Evolutionary conservation across 2,329 filamentous ascomycete species (phyloP), one percentile per base, ranked within the genome.

Genomic region (Gnomoniopsis sp.): DNA sequence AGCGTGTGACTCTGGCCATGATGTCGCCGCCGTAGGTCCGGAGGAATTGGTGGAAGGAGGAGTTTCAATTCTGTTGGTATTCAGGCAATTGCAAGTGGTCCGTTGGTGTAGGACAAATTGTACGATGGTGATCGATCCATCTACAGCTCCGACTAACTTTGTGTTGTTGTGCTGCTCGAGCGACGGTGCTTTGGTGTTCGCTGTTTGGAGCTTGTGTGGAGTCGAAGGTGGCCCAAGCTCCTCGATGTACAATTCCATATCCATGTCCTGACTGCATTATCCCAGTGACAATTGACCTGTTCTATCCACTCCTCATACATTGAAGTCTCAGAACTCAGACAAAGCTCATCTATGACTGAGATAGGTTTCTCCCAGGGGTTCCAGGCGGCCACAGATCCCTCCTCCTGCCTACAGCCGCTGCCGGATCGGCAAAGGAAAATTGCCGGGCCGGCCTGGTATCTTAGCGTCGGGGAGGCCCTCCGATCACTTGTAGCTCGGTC

Each of bases 1-100:
- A 44, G 21, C 52, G 52, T 30, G 52, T 54, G 19, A 54, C 52
- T 26, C 38, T 41, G 26, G 52, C 52, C 52, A 54, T 54, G 30
- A 19, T 48, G 52, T 44, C 43, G 44, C 19, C 23, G 21, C 41
- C 23, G 52, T 14, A 26, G 7, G 41, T 26, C n/a, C 22, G 47
- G 43, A 44, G 34, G 23, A 30, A 12, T 23, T 26, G 21, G 3
- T 21, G 43, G 10, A 54, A 19, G 43, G 30, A 54, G 14, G 30
- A 21, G 26, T 8, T 15, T n/a, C 44, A 19, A 15, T 23, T 47
- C 44, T n/a, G 8, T 44, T 41, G 36, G 17, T 11, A 6, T n/a
- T 3, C 6, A 44, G 41, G 41, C n/a, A n/a, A 21, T 3, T 44
- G 41, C n/a, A n/a, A 11, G 4, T 44, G 41, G 41, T 44, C 41